Conservation (phyloP, 2,329 filamentous ascomycete genomes). For the Colletotrichum karsti region DNA sequence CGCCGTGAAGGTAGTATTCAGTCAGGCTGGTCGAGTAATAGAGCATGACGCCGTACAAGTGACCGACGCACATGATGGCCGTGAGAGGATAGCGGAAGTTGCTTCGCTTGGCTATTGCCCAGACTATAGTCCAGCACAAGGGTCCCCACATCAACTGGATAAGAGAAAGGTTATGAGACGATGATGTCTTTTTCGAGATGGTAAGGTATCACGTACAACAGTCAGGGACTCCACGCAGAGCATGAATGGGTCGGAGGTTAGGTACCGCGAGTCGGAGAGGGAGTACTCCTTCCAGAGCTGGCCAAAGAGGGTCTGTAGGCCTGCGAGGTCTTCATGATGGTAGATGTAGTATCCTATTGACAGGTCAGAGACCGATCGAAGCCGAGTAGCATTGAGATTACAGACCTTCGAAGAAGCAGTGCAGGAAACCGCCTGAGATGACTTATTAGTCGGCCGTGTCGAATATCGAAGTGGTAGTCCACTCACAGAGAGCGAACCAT, state of each 20-base stretch:
- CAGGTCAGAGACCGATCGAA: not conserved
- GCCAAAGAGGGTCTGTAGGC: constrained; percentile 76
- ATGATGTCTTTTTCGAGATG: not conserved
- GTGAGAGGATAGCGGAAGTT: constrained; percentile 61
- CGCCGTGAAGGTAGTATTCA: constrained; percentile 53
- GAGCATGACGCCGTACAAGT: constrained; percentile 69
- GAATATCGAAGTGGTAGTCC: not conserved
- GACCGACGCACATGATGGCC: constrained; percentile 58
- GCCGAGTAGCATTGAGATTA: not conserved
- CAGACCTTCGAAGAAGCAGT: constrained; percentile 82
- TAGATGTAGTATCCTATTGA: constrained; percentile 75
- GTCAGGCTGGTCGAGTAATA: constrained; percentile 68
- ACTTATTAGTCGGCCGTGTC: constrained; percentile 18
- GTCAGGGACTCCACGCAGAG: constrained; percentile 89
- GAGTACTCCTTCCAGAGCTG: constrained; percentile 96
- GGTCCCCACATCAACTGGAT: constrained; percentile 64
- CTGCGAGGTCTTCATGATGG: constrained; percentile 72
- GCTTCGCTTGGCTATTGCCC: constrained; percentile 52
- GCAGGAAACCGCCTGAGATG: constrained; percentile 70
- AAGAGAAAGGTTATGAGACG: too few relatives aligned
- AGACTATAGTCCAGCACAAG: constrained; percentile 59
- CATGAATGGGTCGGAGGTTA: constrained; percentile 84
- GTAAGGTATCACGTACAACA: constrained; percentile 60
- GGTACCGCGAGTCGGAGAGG: constrained; percentile 85
- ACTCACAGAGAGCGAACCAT: constrained; percentile 67